Conservation (phyloP, 2,329 filamentous ascomycete genomes). For the Cladobotryum mycophilum region DNA sequence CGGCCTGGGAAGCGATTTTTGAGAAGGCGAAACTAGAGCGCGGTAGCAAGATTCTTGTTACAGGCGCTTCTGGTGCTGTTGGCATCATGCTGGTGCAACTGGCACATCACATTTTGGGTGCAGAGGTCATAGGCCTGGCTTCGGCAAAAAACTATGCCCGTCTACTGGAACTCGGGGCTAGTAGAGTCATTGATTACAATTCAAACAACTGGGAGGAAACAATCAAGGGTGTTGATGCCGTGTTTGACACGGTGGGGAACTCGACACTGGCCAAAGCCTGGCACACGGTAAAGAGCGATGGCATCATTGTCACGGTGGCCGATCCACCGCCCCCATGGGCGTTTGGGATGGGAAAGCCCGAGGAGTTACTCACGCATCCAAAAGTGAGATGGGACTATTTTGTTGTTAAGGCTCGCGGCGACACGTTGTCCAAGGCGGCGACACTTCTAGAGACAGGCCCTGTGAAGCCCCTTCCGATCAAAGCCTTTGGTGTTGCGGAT, state of each 20-base stretch:
- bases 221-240: constrained; percentile 19
- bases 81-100: constrained; percentile 25
- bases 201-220: constrained; percentile 14
- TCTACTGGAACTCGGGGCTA: constrained; percentile 16
- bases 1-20: constrained; percentile 23
- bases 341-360: constrained; percentile 13
- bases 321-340: constrained; percentile 30
- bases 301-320: constrained; percentile 27
- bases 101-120: constrained; percentile 14
- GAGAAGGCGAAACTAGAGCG: constrained; percentile 12
- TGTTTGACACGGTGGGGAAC: constrained; percentile 26
- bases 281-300: constrained; percentile 21
- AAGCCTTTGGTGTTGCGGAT: constrained; percentile 16
- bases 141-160: constrained; percentile 13
- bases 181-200: constrained; percentile 21
- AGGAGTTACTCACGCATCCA: constrained; percentile 13
- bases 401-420: constrained; percentile 18
- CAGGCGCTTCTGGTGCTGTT: constrained; percentile 25
- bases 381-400: constrained; percentile 23
- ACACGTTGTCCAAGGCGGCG: constrained; percentile 14
- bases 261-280: constrained; percentile 22
- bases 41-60: constrained; percentile 19
- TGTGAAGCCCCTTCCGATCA: constrained; percentile 17
- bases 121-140: constrained; percentile 23
- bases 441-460: constrained; percentile 17